Percentiles rank a stretch among this genome's conserved stretches.
These are phyloP conservation scores for Xylariaceae sp. DNA, from an alignment of 2,329 filamentous ascomycete genomes.

Conservation along the genomic window DNA sequence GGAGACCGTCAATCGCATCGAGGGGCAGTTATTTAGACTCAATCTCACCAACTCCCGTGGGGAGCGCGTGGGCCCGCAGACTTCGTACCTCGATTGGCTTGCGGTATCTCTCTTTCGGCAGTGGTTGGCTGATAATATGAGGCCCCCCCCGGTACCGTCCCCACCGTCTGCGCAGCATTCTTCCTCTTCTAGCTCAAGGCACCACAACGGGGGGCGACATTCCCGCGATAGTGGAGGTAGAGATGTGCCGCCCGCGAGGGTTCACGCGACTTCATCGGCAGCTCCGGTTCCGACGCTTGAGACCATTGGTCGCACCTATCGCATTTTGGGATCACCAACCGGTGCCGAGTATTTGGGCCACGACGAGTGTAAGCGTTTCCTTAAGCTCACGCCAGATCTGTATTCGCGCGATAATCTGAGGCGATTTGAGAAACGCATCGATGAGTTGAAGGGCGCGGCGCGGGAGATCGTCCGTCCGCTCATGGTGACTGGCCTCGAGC, in stretches of 20 bases:
- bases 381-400: slow-evolving; percentile 75
- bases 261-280: slow-evolving; percentile 29
- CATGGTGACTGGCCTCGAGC: slow-evolving; percentile 79
- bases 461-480: slow-evolving; percentile 78
- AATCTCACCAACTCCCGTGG: slow-evolving; percentile 73
- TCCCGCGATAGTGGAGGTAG: slow-evolving; percentile 17
- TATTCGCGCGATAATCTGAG: slow-evolving; percentile 84
- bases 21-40: slow-evolving; percentile 76
- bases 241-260: slow-evolving; percentile 3
- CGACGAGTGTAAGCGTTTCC: slow-evolving; percentile 85
- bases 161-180: slow-evolving; percentile 16
- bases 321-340: slow-evolving; percentile 63
- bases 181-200: slow-evolving; percentile 15
- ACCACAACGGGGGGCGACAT: slow-evolving; percentile 11
- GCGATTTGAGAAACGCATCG: slow-evolving; percentile 79
- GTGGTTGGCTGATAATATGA: slow-evolving; percentile 88
- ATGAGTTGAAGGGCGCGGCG: slow-evolving; percentile 82
- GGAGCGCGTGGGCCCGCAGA: slow-evolving; percentile 75
- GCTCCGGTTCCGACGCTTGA: slow-evolving; percentile 48
- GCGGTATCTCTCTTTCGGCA: slow-evolving; percentile 83
- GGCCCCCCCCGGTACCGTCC: slow-evolving; percentile 57
- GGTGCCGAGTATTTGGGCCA: slow-evolving; percentile 67
- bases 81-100: slow-evolving; percentile 84
- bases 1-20: slow-evolving; percentile 73
- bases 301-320: slow-evolving; percentile 68